Evolutionary conservation across 208 protist species (phyloP), one percentile per base, ranked within the genome.

Genomic region (Trypanosoma avium): DNA sequence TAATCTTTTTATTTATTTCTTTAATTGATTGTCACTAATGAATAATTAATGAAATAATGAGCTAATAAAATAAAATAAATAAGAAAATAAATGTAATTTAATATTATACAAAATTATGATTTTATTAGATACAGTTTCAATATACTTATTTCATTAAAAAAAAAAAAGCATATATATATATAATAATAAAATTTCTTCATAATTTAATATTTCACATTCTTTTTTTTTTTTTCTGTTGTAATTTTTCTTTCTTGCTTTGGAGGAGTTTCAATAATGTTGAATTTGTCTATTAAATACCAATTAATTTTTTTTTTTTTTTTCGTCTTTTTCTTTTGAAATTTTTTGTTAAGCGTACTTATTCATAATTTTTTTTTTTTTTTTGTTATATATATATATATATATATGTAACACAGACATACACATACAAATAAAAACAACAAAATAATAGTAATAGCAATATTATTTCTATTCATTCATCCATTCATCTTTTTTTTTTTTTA

Each of bases 101-200:
- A n/a, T n/a, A n/a, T n/a, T n/a, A n/a, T n/a, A n/a, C n/a, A n/a
- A n/a, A n/a, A n/a, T n/a, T n/a, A n/a, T n/a, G n/a, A n/a, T n/a
- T n/a, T n/a, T n/a, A n/a, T n/a, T n/a, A n/a, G 33, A 12, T 33
- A 21, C 30, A 8, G 7, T 29, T 47, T 59, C 17, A 33, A 9
- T 43, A 3, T 27, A 12, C 30, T 47, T 42, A 30, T 48, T 4
- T 35, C 22, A 54, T 43, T 47, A 38, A 61, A 68, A 59, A 61
- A 27, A 68, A 42, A 30, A 59, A 22, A 12, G 45, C 29, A 62
- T 22, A 49, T 26, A 53, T 21, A 62, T 62, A 50, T 22, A 43
- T 8, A 58, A 32, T 27, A 45, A 66, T 40, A 65, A 54, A 71
- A 8, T n/a, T n/a, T n/a, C n/a, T n/a, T n/a, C n/a, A n/a, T n/a